A percentile compares a stretch with the other conserved stretches of the same genome.
phyloP scores from a whole-genome alignment of 495 filamentous ascomycete species.

The Talaromyces ruber region DNA sequence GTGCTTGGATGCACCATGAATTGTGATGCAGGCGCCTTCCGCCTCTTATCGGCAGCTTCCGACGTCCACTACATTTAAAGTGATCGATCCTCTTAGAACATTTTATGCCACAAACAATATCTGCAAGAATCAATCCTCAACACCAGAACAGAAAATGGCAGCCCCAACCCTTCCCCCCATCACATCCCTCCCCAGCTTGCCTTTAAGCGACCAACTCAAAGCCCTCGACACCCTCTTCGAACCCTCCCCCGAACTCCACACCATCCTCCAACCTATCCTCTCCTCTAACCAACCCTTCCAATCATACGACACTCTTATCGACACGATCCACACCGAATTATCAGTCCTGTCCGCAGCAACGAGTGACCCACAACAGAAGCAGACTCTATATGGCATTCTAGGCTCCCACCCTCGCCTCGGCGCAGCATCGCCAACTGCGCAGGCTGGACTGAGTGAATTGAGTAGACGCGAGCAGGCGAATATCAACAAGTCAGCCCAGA shows the following conservation, averaged over 20 bases:
- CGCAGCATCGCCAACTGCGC: conserved; percentile 34
- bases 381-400: conserved; percentile 60
- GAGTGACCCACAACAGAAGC: conserved; percentile 39
- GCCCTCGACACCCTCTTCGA: conserved; percentile 85
- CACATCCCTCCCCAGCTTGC: conserved; percentile 40
- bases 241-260: conserved; percentile 65
- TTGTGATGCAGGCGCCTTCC: neutral
- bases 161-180: conserved; percentile 39
- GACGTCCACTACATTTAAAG: no score
- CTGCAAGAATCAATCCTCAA: neutral
- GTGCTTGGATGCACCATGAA: no score
- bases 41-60: conserved; percentile 1
- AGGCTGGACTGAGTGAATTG: conserved; percentile 62
- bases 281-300: conserved; percentile 44
- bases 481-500: conserved; percentile 26
- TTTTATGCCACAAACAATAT: neutral
- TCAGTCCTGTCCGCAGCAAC: conserved; percentile 37
- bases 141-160: conserved; percentile 1
- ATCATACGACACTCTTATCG: conserved; percentile 52
- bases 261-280: conserved; percentile 58
- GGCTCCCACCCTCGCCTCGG: conserved; percentile 86
- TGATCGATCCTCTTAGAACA: neutral
- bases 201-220: conserved; percentile 45
- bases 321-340: conserved; percentile 47
- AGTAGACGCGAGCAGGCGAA: conserved; percentile 74